Conservation (phyloP, 768 basidiomycete species). For the Mycena floridula region DNA sequence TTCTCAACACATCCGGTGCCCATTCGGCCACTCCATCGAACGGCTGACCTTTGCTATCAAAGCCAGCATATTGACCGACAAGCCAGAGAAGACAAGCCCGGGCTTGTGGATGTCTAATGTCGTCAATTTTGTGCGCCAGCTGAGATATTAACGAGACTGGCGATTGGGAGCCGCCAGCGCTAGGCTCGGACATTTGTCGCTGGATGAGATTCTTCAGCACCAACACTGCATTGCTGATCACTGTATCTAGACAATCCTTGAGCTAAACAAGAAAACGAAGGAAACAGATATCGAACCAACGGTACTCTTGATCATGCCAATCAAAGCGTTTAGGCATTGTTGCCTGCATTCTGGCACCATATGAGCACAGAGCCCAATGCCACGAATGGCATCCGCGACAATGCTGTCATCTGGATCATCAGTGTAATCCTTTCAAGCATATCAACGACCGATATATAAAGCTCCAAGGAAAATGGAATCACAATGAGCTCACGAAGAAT, state of each 20-base stretch:
- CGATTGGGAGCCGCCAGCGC: slow-evolving; percentile 23
- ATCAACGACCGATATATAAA: slow-evolving; percentile 1
- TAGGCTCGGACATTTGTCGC: slow-evolving; percentile 38
- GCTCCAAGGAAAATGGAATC: slow-evolving; percentile 26
- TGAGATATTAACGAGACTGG: slow-evolving; percentile 70
- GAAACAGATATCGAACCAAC: slow-evolving; percentile 44
- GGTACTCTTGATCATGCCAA: slow-evolving; percentile 71
- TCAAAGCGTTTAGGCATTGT: slow-evolving; percentile 71
- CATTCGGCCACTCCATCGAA: slow-evolving; percentile 63
- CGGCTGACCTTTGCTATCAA: slow-evolving; percentile 23
- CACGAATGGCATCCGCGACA: slow-evolving; percentile 67
- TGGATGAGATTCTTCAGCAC: slow-evolving; percentile 85
- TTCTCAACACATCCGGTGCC: slow-evolving; percentile 89
- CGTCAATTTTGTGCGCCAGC: slow-evolving; percentile 72
- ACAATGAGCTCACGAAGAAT: slow-evolving; percentile 86
- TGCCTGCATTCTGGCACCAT: slow-evolving; percentile 61
- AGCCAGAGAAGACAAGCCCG: slow-evolving; percentile 90
- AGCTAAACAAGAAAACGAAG: too few relatives aligned
- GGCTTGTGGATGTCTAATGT: slow-evolving; percentile 74
- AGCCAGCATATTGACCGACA: slow-evolving; percentile 78
- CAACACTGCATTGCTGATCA: slow-evolving; percentile 76
- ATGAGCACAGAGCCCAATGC: slow-evolving; percentile 71
- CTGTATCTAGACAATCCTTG: slow-evolving; percentile 50
- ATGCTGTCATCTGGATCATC: slow-evolving; percentile 72
- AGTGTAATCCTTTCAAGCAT: slow-evolving; percentile 58